Evolutionary conservation across 345 rosid genomes (phyloP).

Genomic region (Lenwebbia sp.): DNA sequence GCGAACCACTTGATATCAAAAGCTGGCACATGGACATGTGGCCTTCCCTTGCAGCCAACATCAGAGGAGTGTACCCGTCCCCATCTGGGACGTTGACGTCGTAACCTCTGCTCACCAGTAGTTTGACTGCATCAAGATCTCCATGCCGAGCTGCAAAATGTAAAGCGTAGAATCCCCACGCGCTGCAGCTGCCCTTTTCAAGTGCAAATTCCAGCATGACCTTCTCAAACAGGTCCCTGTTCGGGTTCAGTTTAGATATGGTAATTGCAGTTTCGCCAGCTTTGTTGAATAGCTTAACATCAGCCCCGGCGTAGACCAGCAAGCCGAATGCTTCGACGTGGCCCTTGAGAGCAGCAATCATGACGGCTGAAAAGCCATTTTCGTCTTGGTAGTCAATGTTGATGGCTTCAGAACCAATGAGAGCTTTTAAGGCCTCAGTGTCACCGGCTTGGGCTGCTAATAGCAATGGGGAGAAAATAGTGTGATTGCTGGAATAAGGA

Average conservation of each 20-base stretch:
- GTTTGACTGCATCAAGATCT: constrained; percentile 57
- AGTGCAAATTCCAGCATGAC: constrained; percentile 92
- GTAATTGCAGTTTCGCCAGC: constrained; percentile 68
- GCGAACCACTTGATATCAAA: constrained; percentile 53
- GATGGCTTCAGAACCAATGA: constrained; percentile 28
- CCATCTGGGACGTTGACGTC: constrained; percentile 65
- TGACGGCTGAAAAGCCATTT: constrained; percentile 78
- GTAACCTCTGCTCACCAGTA: constrained; percentile 54
- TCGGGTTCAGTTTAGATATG: constrained; percentile 47
- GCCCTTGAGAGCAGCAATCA: constrained; percentile 77
- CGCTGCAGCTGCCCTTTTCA: constrained; percentile 60
- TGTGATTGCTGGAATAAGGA: constrained; percentile 44
- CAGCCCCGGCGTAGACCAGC: constrained; percentile 80
- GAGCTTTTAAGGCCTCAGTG: constrained; percentile 40
- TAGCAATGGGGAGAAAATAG: constrained; percentile 51
- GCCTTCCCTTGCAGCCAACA: constrained; percentile 89
- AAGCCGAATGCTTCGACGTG: constrained; percentile 67
- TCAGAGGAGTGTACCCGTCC: constrained; percentile 86
- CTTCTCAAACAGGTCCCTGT: constrained; percentile 68
- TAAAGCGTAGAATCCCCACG: constrained; percentile 79
- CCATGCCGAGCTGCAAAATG: constrained; percentile 96
- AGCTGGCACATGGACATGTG: constrained; percentile 51
- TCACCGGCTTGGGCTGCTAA: constrained; percentile 67
- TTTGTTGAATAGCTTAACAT: constrained; percentile 66
- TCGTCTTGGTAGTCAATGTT: constrained; percentile 70